Percentiles rank a stretch among this genome's conserved stretches.
phyloP scores from a whole-genome alignment of 2,329 filamentous ascomycete genomes.

The Ceratocystis destructans region DNA sequence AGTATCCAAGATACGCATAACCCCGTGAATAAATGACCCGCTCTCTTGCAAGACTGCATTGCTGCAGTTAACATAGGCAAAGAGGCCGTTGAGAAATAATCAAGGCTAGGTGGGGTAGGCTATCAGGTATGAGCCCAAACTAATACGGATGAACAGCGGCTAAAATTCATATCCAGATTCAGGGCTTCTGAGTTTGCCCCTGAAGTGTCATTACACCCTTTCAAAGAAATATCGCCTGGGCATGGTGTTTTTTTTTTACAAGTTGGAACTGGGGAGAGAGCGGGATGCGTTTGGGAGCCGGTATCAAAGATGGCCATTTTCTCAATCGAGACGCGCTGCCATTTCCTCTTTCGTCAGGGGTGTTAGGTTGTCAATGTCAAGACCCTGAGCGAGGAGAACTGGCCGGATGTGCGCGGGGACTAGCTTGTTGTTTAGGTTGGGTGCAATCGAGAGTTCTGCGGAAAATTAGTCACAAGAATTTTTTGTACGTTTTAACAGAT shows the following conservation, averaged over 20 bases:
- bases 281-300: neutral
- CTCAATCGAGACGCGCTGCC: slow-evolving; percentile 93
- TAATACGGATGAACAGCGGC: neutral
- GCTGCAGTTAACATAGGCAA: neutral
- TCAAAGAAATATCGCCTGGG: neutral
- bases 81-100: neutral
- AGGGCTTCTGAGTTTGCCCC: neutral
- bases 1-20: neutral
- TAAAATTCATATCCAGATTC: neutral
- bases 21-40: neutral
- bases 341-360: slow-evolving; percentile 89
- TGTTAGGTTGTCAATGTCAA: slow-evolving; percentile 89
- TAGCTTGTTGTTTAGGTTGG: slow-evolving; percentile 72
- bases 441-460: slow-evolving; percentile 87
- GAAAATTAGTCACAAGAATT: slow-evolving; percentile 22
- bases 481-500: neutral
- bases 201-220: neutral
- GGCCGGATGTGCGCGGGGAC: slow-evolving; percentile 72
- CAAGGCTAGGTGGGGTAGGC: neutral
- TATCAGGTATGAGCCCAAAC: neutral
- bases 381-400: slow-evolving; percentile 57
- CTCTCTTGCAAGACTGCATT: neutral
- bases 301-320: slow-evolving; percentile 5
- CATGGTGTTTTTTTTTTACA: neutral
- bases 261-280: neutral